Evolutionary conservation across 352 stramenopile species (phyloP), one percentile per base, ranked within the genome.

Genomic region (Pythium sukuiense): DNA sequence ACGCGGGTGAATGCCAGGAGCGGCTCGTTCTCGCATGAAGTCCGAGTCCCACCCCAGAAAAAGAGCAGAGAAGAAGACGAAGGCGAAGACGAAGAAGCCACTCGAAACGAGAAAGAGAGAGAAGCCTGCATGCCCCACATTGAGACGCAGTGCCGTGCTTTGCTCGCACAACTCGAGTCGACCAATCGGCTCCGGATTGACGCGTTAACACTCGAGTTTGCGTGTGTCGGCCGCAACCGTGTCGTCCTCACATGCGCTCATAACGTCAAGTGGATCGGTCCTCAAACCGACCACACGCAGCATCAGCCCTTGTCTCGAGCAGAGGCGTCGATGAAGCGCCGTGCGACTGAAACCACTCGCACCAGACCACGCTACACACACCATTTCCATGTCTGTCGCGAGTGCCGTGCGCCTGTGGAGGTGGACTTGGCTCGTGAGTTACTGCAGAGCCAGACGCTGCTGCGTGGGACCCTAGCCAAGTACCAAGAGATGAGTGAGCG

Each of bases 341-440:
- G 11, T 16, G 18, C 16, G 37, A 43, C 37, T n/a, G 37, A 43
- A 4, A 43, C 11, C 37, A 43, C 37, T 18, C 11, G 12, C 14
- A 11, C 45, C 5, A 59, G 13, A 12, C 6, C 41, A 11, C 52
- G 45, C 3, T 27, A 35, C 41, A n/a, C 26, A 1, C 18, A 46
- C 30, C 11, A 39, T 2, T 67, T 65, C 24, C 46, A 59, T 32
- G 41, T 74, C 24, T 65, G 43, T 55, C 72, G 73, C 2, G 54
- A 74, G 49, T 85, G 75, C 41, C 77, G 75, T 20, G 50, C 55
- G 2, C 20, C 73, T 0, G 45, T 68, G 0, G 75, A 83, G 27
- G 45, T 83, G 1, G 67, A 78, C 3, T 57, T 83, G 6, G 67
- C 70, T 2, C 59, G 66, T 6, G 77, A 85, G 57, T 54, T 85